phyloP scores from a whole-genome alignment of 2,329 filamentous ascomycete species.

The Xylariaceae sp. region DNA sequence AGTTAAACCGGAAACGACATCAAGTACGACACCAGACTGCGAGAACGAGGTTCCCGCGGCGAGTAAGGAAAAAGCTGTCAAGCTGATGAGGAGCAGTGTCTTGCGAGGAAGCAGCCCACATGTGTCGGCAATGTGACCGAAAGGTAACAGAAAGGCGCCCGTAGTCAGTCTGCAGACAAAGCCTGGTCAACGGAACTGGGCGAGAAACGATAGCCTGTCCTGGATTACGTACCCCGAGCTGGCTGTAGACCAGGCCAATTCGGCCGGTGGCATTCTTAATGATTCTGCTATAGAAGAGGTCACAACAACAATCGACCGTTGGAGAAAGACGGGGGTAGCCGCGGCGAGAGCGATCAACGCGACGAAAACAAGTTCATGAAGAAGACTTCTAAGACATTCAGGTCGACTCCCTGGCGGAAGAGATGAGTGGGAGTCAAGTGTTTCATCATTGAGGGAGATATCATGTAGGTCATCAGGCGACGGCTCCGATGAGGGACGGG shows the following conservation, averaged over 20 bases:
- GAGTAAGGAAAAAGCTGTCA: conserved; percentile 29
- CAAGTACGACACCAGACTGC: conserved; percentile 28
- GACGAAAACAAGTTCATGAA: conserved; percentile 30
- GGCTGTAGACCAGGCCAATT: conserved; percentile 32
- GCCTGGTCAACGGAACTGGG: not conserved
- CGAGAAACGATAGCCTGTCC: not conserved
- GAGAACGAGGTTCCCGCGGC: conserved; percentile 28
- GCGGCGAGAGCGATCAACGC: conserved; percentile 30
- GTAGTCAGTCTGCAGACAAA: conserved; percentile 26
- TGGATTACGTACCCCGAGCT: conserved; percentile 29
- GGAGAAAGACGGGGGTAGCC: conserved; percentile 31
- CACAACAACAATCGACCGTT: conserved; percentile 31
- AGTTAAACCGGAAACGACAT: conserved; percentile 30
- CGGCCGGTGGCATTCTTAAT: conserved; percentile 29
- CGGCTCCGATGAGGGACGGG: conserved; percentile 16
- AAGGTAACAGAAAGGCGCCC: conserved; percentile 31
- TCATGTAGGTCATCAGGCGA: conserved; percentile 30
- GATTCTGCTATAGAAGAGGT: conserved; percentile 26
- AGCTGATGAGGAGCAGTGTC: conserved; percentile 28
- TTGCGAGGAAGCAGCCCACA: conserved; percentile 28
- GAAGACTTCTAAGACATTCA: conserved; percentile 25
- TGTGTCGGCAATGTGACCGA: conserved; percentile 30
- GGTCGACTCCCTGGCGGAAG: conserved; percentile 27
- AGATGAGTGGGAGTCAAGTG: conserved; percentile 15
- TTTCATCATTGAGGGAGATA: conserved; percentile 29